These are phyloP conservation scores for Euphorbia celastroides DNA, from an alignment of 441 rosid species.

Conservation along the genomic window DNA sequence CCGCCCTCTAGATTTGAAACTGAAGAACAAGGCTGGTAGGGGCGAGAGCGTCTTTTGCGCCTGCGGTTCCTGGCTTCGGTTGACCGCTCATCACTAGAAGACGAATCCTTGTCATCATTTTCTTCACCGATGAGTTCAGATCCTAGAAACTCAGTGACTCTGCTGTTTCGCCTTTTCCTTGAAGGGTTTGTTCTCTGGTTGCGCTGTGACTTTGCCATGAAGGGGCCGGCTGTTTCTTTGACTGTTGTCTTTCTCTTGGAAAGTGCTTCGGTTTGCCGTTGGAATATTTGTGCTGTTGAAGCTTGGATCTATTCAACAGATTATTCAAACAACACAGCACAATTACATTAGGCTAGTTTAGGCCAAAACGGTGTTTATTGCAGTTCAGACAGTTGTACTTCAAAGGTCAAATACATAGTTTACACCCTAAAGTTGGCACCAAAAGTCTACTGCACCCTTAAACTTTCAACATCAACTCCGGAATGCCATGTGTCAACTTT, in stretches of 20 bases:
- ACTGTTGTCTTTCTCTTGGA: slow-evolving; percentile 41
- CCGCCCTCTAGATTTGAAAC: slow-evolving; percentile 42
- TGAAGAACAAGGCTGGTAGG: slow-evolving; percentile 26
- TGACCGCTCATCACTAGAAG: slow-evolving; percentile 68
- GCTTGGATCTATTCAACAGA: slow-evolving; percentile 54
- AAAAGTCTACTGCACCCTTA: too few species aligned
- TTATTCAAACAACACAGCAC: not conserved
- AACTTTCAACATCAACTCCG: too few species aligned
- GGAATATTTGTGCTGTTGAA: slow-evolving; percentile 56
- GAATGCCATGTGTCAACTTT: too few species aligned
- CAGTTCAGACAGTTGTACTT: too few species aligned
- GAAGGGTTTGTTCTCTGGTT: slow-evolving; percentile 29
- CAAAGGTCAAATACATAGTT: too few species aligned
- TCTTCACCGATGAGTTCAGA: slow-evolving; percentile 57
- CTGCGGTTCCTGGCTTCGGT: slow-evolving; percentile 8
- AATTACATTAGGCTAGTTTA: not conserved
- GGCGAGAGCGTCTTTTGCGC: not conserved
- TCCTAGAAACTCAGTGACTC: slow-evolving; percentile 38
- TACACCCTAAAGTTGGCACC: too few species aligned
- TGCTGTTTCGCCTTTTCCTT: slow-evolving; percentile 45
- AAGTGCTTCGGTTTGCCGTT: slow-evolving; percentile 63
- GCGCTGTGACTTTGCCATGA: slow-evolving; percentile 37
- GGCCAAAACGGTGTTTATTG: not conserved
- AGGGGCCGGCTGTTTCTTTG: slow-evolving; percentile 36
- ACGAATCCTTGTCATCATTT: slow-evolving; percentile 57